Percentiles rank a stretch among this genome's conserved stretches.
phyloP scores from a whole-genome alignment of 2,329 filamentous ascomycete species.

The Lasiodiplodia gonubiensis region DNA sequence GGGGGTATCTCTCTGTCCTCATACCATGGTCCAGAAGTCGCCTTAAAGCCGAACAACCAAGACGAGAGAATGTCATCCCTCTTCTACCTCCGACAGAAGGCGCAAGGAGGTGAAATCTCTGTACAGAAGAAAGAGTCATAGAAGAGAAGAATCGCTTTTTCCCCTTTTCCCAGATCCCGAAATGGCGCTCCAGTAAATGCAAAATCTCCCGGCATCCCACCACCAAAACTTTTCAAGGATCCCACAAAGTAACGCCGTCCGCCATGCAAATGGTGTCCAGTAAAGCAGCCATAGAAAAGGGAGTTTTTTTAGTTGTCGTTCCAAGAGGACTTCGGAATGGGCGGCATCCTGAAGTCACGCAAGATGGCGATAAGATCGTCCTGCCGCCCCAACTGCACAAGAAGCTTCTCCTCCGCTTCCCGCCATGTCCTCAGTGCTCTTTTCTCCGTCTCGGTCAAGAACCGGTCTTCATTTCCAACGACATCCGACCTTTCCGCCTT shows the following conservation, averaged over 20 bases:
- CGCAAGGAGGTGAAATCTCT: background rate
- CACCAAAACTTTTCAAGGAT: background rate
- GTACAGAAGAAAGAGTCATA: constrained; percentile 14
- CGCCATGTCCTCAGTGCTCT: constrained; percentile 69
- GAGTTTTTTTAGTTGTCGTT: background rate
- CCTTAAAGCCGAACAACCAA: constrained; percentile 24
- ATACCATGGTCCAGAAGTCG: constrained; percentile 27
- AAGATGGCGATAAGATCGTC: constrained; percentile 86
- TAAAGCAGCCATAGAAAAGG: background rate
- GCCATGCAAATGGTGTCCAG: constrained; percentile 24
- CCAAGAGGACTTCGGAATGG: constrained; percentile 19
- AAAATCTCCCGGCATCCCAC: background rate
- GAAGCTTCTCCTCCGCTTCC: constrained; percentile 69
- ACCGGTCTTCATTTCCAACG: constrained; percentile 79
- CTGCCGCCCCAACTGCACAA: constrained; percentile 78
- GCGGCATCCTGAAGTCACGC: constrained; percentile 62
- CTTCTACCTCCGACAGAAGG: background rate
- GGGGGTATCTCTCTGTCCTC: constrained; percentile 23
- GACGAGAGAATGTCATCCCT: constrained; percentile 13
- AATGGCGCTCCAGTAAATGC: constrained; percentile 9
- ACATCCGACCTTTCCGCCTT: constrained; percentile 88
- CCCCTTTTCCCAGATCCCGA: background rate
- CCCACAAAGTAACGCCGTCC: constrained; percentile 18
- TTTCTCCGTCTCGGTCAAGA: constrained; percentile 76
- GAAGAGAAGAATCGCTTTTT: constrained; percentile 15